phyloP scores from a whole-genome alignment of 225 moss, liverwort and hornwort genomes.

The Ulota crispa region DNA sequence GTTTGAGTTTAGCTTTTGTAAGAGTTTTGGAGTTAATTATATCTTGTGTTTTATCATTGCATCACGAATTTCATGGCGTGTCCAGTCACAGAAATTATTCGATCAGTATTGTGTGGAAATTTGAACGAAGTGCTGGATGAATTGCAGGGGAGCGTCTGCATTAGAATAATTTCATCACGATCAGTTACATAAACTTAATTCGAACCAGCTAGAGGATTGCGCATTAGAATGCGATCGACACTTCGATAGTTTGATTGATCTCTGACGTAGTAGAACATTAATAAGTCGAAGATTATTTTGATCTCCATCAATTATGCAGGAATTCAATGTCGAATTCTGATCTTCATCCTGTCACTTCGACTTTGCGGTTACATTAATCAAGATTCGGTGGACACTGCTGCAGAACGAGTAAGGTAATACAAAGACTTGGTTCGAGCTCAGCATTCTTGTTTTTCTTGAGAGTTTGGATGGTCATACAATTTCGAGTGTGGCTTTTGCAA shows the following conservation, averaged over 20 bases:
- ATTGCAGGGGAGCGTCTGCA: conserved; percentile 34
- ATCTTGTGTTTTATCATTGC: not conserved
- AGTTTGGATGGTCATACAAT: not conserved
- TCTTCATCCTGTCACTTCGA: conserved; percentile 14
- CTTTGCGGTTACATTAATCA: not conserved
- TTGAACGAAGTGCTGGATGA: conserved; percentile 16
- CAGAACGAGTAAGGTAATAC: not conserved
- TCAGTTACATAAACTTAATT: not conserved
- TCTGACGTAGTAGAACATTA: not conserved
- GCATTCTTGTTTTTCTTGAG: not conserved
- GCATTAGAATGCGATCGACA: too few species aligned
- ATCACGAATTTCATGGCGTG: not conserved
- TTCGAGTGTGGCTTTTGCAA: not conserved
- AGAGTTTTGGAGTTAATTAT: not conserved
- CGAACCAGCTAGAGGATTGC: not conserved
- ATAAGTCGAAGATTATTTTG: not conserved
- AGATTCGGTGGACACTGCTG: not conserved
- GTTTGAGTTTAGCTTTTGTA: not conserved
- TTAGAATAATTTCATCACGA: not conserved
- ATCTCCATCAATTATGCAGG: not conserved
- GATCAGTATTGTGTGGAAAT: not conserved
- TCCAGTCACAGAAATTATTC: not conserved
- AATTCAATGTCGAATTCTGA: not conserved
- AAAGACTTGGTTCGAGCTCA: not conserved
- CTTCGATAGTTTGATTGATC: conserved; percentile 7